Base-by-base conservation (phyloP, 768 basidiomycete genomes). In the Dacryopinax primogenitus region DNA sequence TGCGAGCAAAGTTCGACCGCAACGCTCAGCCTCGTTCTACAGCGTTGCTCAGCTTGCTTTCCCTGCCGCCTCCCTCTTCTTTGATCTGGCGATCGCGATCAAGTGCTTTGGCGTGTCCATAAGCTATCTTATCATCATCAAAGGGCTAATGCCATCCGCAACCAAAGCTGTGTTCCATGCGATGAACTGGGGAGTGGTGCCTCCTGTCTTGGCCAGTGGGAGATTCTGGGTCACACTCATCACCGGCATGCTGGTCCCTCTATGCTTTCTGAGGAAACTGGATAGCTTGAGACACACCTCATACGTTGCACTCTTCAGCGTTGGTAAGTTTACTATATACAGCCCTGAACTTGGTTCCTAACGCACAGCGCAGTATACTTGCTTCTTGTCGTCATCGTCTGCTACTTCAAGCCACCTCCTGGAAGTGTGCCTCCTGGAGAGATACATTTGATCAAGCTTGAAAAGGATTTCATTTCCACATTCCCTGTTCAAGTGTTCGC, bases 61-160 rank as follows among this genome's bases (percentile, higher is more conserved):
- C 74, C 95, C 95, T 1, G 84, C 81, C 45, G 90, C 88, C 0
- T 88, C 88, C 0, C 78, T 91, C 37, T 89, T 91, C 74, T 95
- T 98, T 71, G 95, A 97, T 74, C 86, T 85, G 2, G 95, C 94
- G 13, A 92, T 98, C 70, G 92, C 92, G 11, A 87, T 86, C 73
- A 98, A 98, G 73, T 98, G 95, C 74, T 96, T 96, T 72, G 95
- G 95, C 21, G 95, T 98, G 1, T 92, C 90, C 34, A 86, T 94
- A 70, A 92, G 89, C 72, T 91, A 92, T 73, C 79, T 92, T 67
- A 94, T 93, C 71, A 92, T 95, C 69, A 84, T 93, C 74, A 91
- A 97, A 78, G 87, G 88, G 7, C 81, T 98, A 63, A 88, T 94
- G 83, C 95, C 95, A 1, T 91, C 85, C 71, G 95, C 97, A 4